Conservation (phyloP, 495 filamentous ascomycete genomes). For the Penicillium coffeae region DNA sequence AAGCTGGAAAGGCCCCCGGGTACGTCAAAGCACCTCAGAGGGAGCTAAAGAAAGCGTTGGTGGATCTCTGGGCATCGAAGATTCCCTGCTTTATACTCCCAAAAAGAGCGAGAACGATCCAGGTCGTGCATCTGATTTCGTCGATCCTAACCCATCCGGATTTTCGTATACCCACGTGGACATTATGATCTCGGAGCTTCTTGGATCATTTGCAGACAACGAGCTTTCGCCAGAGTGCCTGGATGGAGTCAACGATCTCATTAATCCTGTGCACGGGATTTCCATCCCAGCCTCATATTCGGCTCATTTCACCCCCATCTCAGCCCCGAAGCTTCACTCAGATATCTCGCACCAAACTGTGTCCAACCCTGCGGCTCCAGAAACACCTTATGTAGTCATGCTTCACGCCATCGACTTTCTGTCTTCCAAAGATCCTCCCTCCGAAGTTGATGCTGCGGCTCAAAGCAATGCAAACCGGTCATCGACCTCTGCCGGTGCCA, state of each 20-base stretch:
- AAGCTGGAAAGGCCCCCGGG: constrained; percentile 72
- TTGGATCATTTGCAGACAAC: constrained; percentile 90
- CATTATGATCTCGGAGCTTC: constrained; percentile 87
- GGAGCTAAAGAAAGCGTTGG: constrained; percentile 18
- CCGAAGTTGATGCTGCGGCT: constrained; percentile 5
- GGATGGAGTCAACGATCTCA: constrained; percentile 82
- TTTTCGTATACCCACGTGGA: constrained; percentile 64
- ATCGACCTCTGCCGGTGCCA: constrained; percentile 28
- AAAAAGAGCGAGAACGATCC: constrained; percentile 20
- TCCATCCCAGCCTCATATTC: constrained; percentile 92
- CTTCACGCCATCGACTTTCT: constrained; percentile 85
- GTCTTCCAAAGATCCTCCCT: constrained; percentile 35
- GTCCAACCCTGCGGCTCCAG: constrained; percentile 64
- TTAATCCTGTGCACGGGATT: constrained; percentile 75
- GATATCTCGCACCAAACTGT: constrained; percentile 63
- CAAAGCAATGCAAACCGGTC: constrained; percentile 20
- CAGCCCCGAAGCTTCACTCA: constrained; percentile 79
- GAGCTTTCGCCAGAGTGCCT: constrained; percentile 88
- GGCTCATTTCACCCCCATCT: constrained; percentile 83
- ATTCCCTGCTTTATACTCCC: constrained; percentile 24
- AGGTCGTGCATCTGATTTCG: constrained; percentile 8
- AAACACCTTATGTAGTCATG: constrained; percentile 90
- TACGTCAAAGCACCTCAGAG: constrained; percentile 15
- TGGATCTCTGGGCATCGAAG: constrained; percentile 32
- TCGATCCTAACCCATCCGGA: constrained; percentile 3